Percentiles rank a stretch among this genome's conserved stretches.
phyloP scores from a whole-genome alignment of 495 filamentous ascomycete genomes.

The Tuber microsphaerosporum region DNA sequence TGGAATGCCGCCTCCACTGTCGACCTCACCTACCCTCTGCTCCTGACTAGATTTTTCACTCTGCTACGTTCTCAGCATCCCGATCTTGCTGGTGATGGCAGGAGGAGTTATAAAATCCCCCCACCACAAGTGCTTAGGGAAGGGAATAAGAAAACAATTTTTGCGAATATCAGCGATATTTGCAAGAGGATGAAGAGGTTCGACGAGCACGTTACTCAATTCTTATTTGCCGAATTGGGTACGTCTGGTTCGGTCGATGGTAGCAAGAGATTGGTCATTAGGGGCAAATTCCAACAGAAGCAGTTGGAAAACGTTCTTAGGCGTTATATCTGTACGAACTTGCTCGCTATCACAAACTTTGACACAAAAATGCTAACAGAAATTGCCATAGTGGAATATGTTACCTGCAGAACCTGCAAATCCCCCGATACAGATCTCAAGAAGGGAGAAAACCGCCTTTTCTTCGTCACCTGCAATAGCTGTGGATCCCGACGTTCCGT shows the following conservation, averaged over 20 bases:
- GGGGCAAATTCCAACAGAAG: slow-evolving; percentile 97
- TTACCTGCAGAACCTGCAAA: slow-evolving; percentile 96
- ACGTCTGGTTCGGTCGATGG: slow-evolving; percentile 92
- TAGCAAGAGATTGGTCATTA: slow-evolving; percentile 87
- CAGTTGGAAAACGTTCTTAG: slow-evolving; percentile 92
- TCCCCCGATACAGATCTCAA: slow-evolving; percentile 92
- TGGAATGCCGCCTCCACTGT: slow-evolving; percentile 75
- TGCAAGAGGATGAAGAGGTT: slow-evolving; percentile 87
- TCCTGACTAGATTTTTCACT: slow-evolving; percentile 85
- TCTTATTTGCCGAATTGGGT: slow-evolving; percentile 95
- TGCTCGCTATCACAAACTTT: slow-evolving; percentile 2
- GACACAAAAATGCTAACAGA: slow-evolving; percentile 30
- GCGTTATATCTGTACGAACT: slow-evolving; percentile 78
- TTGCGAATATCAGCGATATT: slow-evolving; percentile 93
- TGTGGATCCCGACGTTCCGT: slow-evolving; percentile 87
- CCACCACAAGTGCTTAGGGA: slow-evolving; percentile 98
- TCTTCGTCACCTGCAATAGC: slow-evolving; percentile 76
- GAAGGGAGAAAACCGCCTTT: slow-evolving; percentile 96
- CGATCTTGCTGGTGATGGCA: slow-evolving; percentile 75
- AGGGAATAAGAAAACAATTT: slow-evolving; percentile 99
- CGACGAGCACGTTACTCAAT: slow-evolving; percentile 93
- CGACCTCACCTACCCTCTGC: slow-evolving; percentile 71
- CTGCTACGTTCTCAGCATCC: slow-evolving; percentile 88
- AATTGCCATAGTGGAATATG: slow-evolving; percentile 70
- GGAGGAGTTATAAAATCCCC: slow-evolving; percentile 93